These are phyloP conservation scores for Leccinellum rugosiceps DNA, from an alignment of 768 basidiomycete species.

Conservation along the genomic window DNA sequence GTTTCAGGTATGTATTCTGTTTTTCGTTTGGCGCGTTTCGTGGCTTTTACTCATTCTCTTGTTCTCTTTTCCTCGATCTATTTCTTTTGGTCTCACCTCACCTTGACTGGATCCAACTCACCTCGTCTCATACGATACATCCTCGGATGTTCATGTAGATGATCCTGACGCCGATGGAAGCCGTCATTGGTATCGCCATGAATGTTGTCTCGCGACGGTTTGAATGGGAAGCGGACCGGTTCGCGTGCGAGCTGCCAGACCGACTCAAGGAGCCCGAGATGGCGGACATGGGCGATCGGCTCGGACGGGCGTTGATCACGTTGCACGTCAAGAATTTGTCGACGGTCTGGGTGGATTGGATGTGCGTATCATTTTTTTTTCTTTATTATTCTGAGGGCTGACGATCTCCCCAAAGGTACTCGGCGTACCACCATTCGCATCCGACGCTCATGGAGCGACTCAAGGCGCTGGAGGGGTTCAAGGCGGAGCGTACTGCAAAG, in stretches of 20 bases:
- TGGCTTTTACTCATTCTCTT: neutral
- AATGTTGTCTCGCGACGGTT: constrained; percentile 83
- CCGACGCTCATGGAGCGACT: constrained; percentile 91
- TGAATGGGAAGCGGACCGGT: constrained; percentile 92
- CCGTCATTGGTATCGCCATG: constrained; percentile 66
- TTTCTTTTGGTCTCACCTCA: neutral
- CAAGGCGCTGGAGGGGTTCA: constrained; percentile 72
- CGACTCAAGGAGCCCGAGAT: constrained; percentile 46
- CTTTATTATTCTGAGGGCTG: neutral
- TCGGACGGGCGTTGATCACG: constrained; percentile 77
- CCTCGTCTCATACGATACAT: no score
- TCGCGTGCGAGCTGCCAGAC: constrained; percentile 71
- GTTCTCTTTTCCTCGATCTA: neutral
- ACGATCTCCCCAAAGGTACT: constrained; percentile 53
- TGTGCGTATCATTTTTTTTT: constrained; percentile 41
- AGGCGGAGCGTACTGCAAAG: constrained; percentile 35
- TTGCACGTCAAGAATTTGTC: constrained; percentile 92
- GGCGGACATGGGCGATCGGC: constrained; percentile 82
- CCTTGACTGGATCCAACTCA: no score
- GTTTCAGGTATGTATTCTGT: constrained; percentile 53
- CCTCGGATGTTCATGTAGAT: constrained; percentile 39
- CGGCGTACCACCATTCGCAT: constrained; percentile 94
- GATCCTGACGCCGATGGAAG: constrained; percentile 78
- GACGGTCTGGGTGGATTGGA: constrained; percentile 92
- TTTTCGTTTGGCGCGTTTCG: neutral